A percentile compares a stretch with the other conserved stretches of the same genome.
Evolutionary conservation across 2,329 filamentous ascomycete genomes (phyloP).

Genomic region (Alternaria metachromatica): DNA sequence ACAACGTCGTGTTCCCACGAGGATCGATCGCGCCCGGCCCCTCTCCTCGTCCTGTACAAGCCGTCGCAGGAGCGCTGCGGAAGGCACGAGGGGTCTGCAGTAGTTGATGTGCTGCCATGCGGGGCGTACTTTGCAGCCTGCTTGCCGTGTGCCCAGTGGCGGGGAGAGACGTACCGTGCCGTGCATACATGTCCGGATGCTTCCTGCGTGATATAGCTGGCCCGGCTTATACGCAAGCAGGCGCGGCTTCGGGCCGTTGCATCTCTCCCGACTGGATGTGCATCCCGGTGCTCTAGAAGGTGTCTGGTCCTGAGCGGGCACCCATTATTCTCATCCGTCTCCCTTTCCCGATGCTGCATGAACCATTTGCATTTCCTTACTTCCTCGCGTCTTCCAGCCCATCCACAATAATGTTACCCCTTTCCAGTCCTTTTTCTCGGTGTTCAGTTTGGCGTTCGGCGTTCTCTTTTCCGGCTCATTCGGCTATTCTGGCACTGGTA

Average conservation of each 20-base stretch:
- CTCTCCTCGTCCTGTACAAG: not conserved
- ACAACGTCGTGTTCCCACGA: not conserved
- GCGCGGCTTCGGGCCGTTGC: constrained; percentile 25
- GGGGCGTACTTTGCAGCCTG: not conserved
- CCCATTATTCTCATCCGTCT: not conserved
- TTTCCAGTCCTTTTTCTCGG: not conserved
- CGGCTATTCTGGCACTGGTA: constrained; percentile 5
- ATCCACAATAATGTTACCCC: not conserved
- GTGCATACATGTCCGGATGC: not conserved
- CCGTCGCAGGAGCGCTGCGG: not conserved
- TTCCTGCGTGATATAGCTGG: constrained; percentile 1
- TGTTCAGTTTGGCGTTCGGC: not conserved
- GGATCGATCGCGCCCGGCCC: constrained; percentile 1
- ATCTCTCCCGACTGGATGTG: not conserved
- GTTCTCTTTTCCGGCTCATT: not conserved
- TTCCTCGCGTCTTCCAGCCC: not conserved
- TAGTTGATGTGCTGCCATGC: not conserved
- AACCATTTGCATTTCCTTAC: not conserved
- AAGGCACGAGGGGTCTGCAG: not conserved
- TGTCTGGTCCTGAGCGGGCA: not conserved
- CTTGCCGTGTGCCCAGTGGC: not conserved
- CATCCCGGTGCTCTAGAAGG: not conserved
- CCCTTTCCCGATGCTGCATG: not conserved
- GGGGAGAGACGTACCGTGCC: not conserved
- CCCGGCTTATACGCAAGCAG: not conserved